phyloP scores from a whole-genome alignment of 768 basidiomycete species.

The Bullera alba region DNA sequence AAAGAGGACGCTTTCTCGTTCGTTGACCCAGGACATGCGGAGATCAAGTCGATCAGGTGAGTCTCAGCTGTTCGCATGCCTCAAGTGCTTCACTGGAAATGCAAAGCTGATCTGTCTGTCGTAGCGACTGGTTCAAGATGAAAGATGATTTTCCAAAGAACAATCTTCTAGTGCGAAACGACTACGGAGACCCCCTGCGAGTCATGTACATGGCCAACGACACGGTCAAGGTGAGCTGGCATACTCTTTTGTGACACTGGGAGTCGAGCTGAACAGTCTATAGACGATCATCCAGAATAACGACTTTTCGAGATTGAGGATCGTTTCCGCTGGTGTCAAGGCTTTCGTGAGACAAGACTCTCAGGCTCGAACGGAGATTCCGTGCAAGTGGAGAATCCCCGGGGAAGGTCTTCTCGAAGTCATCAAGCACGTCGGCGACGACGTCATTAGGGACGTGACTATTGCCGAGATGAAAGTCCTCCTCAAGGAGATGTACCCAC shows the following conservation, averaged over 20 bases:
- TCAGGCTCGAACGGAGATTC: constrained; percentile 44
- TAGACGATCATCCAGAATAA: constrained; percentile 66
- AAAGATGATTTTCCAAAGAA: constrained; percentile 61
- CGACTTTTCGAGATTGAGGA: constrained; percentile 72
- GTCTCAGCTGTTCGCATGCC: constrained; percentile 29
- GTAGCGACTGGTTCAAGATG: constrained; percentile 67
- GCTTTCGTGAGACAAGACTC: constrained; percentile 84
- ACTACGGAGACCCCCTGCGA: constrained; percentile 52
- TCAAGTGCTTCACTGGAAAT: not conserved
- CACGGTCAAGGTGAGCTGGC: constrained; percentile 57
- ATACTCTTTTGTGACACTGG: not conserved
- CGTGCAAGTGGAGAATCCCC: constrained; percentile 55
- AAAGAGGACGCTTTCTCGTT: constrained; percentile 91
- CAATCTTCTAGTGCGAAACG: constrained; percentile 82
- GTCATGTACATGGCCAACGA: constrained; percentile 83
- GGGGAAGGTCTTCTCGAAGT: constrained; percentile 78
- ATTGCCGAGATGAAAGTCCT: constrained; percentile 59
- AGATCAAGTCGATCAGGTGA: constrained; percentile 67
- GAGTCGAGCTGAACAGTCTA: not conserved
- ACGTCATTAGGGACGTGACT: constrained; percentile 57
- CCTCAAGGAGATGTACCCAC: constrained; percentile 71
- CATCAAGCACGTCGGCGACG: constrained; percentile 68
- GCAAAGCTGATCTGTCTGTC: not conserved
- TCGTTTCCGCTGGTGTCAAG: constrained; percentile 90
- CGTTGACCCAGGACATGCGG: constrained; percentile 62